phyloP scores from a whole-genome alignment of 2,329 filamentous ascomycete genomes.

The Erysiphe neolycopersici region DNA sequence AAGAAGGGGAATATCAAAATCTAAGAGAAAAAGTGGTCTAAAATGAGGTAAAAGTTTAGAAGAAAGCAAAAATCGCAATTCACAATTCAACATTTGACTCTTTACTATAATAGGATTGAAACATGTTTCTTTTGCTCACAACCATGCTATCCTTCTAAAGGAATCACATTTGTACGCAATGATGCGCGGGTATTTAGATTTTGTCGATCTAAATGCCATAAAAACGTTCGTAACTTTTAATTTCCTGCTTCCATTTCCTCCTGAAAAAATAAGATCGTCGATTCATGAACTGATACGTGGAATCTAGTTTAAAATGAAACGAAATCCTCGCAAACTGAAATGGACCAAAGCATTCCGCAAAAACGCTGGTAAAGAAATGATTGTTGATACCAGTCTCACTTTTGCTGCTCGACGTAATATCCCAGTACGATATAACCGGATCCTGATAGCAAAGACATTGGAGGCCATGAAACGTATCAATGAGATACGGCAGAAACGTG shows the following conservation, averaged over 20 bases:
- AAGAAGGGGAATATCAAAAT: no score
- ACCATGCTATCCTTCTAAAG: constrained; percentile 37
- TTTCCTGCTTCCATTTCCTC: not conserved
- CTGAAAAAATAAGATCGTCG: no score
- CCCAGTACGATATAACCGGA: constrained; percentile 85
- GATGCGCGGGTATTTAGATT: constrained; percentile 27
- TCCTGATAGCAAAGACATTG: constrained; percentile 65
- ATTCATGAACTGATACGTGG: constrained; percentile 1
- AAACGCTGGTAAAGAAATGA: constrained; percentile 63
- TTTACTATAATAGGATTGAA: constrained; percentile 20
- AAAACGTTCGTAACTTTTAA: constrained; percentile 7
- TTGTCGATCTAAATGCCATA: constrained; percentile 25
- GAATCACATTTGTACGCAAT: constrained; percentile 19
- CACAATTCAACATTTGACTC: no score
- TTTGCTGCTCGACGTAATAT: constrained; percentile 86
- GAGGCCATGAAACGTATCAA: constrained; percentile 74
- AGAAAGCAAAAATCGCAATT: no score
- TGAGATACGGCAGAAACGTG: constrained; percentile 60
- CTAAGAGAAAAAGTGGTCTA: no score
- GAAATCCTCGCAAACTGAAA: constrained; percentile 85
- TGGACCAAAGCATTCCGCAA: constrained; percentile 91
- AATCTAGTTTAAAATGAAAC: constrained; percentile 75
- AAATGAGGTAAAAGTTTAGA: no score
- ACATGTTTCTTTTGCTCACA: constrained; percentile 46
- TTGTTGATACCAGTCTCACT: constrained; percentile 77